Conservation (phyloP, 306 rosid genomes). For the Abrus precatorius region DNA sequence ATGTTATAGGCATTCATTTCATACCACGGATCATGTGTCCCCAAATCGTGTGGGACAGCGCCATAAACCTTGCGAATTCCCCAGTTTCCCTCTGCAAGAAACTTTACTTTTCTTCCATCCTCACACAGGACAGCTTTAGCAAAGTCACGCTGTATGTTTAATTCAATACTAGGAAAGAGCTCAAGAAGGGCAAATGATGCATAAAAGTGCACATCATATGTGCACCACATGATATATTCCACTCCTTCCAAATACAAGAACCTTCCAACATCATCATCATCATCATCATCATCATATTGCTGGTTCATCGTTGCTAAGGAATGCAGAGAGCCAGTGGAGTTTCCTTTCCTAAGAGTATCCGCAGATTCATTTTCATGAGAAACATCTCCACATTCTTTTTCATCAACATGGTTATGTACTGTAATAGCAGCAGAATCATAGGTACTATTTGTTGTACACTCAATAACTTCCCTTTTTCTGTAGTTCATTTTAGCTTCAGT, state of each 20-base stretch:
- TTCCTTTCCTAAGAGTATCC: conserved; percentile 45
- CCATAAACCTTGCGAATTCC: conserved; percentile 99
- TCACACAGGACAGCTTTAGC: conserved; percentile 95
- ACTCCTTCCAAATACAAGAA: conserved; percentile 98
- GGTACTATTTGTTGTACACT: conserved; percentile 46
- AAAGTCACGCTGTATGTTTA: conserved; percentile 92
- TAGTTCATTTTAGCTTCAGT: conserved; percentile 60
- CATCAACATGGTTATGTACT: conserved; percentile 51
- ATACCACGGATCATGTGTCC: conserved; percentile 97
- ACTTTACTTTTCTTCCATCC: conserved; percentile 94
- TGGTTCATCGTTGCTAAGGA: conserved; percentile 46
- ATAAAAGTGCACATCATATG: conserved; percentile 97
- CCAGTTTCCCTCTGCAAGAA: conserved; percentile 90
- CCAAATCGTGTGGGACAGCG: conserved; percentile 96
- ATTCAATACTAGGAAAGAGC: conserved; percentile 93
- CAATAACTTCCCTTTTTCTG: conserved; percentile 54
- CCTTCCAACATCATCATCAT: conserved; percentile 84
- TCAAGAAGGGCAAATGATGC: conserved; percentile 99
- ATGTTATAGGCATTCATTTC: conserved; percentile 98
- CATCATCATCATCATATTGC: conserved; percentile 45
- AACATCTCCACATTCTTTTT: conserved; percentile 38
- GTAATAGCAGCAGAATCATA: conserved; percentile 49
- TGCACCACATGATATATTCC: conserved; percentile 98
- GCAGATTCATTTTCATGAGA: conserved; percentile 48
- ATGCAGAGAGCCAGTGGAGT: conserved; percentile 37